Base-by-base conservation (phyloP, 2,329 filamentous ascomycete species). In the Alternaria angustiovoidea region DNA sequence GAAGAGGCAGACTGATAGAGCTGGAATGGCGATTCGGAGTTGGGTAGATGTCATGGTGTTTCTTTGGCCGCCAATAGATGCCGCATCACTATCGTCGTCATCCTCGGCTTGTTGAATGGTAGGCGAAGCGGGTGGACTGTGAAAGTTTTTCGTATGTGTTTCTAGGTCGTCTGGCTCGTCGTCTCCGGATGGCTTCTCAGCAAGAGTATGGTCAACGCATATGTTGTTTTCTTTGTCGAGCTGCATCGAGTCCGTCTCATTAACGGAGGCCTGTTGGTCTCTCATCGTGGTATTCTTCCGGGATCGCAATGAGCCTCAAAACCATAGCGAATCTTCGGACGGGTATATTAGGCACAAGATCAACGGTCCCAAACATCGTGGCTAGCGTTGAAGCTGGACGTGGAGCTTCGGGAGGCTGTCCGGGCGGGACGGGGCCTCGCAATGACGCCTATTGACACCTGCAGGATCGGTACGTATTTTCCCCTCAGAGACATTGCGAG, bases 11-110 rank as follows among this genome's bases (percentile, higher is more conserved):
- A 85, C 76, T 2, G 86, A 81, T 9, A 89, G 78, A 2, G 83
- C 82, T 6, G 75, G 75, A 60, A 88, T 87, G 43, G 87, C 85
- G 49, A 82, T 69, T 18, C 85, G 62, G 5, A 86, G 77, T 64
- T 86, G 80, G 7, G 74, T 76, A 30, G 80, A 80, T 0, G 86
- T 84, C 9, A 89, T 79, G 26, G 87, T 81, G 59, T 88, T 86
- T 7, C 82, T 86, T 71, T 88, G 86, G 5, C 64, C 64, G n/a
- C 64, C 63, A 30, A 66, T 48, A 9, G 64, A 66, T 32, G 49
- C 58, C n/a, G 64, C 53, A 39, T 66, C 64, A 39, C 59, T 63
- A 12, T 61, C 36, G 30, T 61, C 54, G 11, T 56, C 51, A 14
- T 49, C 42, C 3, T 39, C 38, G 24, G 47, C 46, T 34, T 54